Evolutionary conservation across 768 basidiomycete genomes (phyloP).

Genomic region (Mycena metata): DNA sequence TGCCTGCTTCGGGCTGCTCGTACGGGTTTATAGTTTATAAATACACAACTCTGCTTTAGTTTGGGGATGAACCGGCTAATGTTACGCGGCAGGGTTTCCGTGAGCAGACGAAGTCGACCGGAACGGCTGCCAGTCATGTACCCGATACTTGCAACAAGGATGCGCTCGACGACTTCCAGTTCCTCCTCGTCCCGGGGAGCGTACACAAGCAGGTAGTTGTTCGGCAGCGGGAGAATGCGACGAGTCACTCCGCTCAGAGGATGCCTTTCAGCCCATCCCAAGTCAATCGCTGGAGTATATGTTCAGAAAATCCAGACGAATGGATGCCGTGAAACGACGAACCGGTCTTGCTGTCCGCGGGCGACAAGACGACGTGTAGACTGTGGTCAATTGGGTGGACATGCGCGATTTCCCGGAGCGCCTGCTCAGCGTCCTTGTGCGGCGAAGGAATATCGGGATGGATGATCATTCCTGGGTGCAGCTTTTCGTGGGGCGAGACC

Average conservation of each 20-base stretch:
- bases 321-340: background rate
- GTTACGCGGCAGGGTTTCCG: too few species aligned
- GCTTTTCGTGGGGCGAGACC: conserved; percentile 39
- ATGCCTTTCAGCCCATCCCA: conserved; percentile 48
- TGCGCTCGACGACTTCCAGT: conserved; percentile 41
- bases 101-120: too few species aligned
- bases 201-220: conserved; percentile 45
- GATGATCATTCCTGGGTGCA: conserved; percentile 38
- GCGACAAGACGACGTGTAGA: conserved; percentile 42
- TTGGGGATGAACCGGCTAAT: too few species aligned
- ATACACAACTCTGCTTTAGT: too few species aligned
- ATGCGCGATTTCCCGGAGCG: conserved; percentile 42
- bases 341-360: conserved; percentile 46
- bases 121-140: conserved; percentile 42
- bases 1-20: too few species aligned
- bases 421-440: conserved; percentile 37
- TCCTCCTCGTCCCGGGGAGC: conserved; percentile 46
- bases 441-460: conserved; percentile 34
- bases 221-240: conserved; percentile 35
- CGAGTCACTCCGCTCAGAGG: conserved; percentile 40
- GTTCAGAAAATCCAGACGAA: background rate
- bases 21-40: too few species aligned
- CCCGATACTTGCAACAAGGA: conserved; percentile 40
- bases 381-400: conserved; percentile 44
- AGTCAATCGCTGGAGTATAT: conserved; percentile 39